Percentiles rank a stretch among this genome's conserved stretches.
Evolutionary conservation across 2,329 filamentous ascomycete genomes (phyloP).

Genomic region (Clarireedia monteithiana): DNA sequence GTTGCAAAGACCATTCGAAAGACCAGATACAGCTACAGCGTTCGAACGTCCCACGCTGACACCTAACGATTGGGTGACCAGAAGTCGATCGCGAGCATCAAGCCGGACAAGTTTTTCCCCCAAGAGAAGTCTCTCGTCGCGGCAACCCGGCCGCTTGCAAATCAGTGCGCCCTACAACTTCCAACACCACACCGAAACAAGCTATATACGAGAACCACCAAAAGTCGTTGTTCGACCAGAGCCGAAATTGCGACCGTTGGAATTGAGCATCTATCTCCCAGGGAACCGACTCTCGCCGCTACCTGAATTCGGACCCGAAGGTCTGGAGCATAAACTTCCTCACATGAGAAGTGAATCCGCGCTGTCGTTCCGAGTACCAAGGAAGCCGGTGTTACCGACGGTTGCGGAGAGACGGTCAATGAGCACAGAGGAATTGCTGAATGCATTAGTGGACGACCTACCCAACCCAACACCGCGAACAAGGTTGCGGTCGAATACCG

Average conservation of each 20-base stretch:
- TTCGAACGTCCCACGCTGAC: slow-evolving; percentile 7
- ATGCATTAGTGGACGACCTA: slow-evolving; percentile 19
- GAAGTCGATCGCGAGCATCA: slow-evolving; percentile 35
- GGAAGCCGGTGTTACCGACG: slow-evolving; percentile 26
- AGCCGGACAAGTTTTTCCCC: slow-evolving; percentile 37
- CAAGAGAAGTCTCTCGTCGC: slow-evolving; percentile 36
- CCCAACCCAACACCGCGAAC: slow-evolving; percentile 21
- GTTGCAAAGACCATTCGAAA: slow-evolving; percentile 23
- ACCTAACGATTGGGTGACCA: slow-evolving; percentile 24
- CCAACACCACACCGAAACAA: slow-evolving; percentile 6
- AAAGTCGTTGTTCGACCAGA: slow-evolving; percentile 33
- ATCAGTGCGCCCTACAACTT: slow-evolving; percentile 10
- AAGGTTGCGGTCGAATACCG: slow-evolving; percentile 24
- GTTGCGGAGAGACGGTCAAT: slow-evolving; percentile 20
- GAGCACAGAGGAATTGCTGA: slow-evolving; percentile 21
- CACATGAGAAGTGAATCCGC: slow-evolving; percentile 25
- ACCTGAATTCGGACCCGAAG: slow-evolving; percentile 38
- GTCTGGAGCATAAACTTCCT: slow-evolving; percentile 13
- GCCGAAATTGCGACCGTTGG: slow-evolving; percentile 42
- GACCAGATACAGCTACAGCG: slow-evolving; percentile 12
- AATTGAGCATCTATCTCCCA: slow-evolving; percentile 46
- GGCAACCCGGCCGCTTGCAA: slow-evolving; percentile 21
- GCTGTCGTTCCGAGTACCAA: slow-evolving; percentile 24
- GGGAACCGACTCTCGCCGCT: slow-evolving; percentile 47
- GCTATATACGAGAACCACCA: slow-evolving; percentile 12